A percentile compares a stretch with the other conserved stretches of the same genome.
Evolutionary conservation across 23 red algal species (phyloP).

Genomic region (Gracilaria domingensis): DNA sequence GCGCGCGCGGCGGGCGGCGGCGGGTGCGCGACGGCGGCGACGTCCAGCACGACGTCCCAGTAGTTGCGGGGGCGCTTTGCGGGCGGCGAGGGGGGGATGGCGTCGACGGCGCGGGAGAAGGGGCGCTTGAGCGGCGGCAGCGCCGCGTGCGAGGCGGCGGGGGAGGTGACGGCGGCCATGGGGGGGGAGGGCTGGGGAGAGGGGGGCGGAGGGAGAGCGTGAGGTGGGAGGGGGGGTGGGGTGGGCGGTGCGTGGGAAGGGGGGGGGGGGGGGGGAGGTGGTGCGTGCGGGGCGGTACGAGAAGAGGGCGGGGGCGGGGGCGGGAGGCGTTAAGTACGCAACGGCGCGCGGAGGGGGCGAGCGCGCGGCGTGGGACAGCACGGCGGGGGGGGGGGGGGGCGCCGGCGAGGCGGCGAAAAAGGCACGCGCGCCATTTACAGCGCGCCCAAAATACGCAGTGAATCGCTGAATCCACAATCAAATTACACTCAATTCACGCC

Average conservation of each 20-base stretch:
- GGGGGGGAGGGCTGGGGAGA: neutral
- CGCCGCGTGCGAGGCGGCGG: neutral
- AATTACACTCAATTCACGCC: constrained; percentile 13
- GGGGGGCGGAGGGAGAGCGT: neutral
- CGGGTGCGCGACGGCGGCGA: neutral
- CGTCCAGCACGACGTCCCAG: constrained; percentile 60
- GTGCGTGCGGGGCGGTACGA: neutral
- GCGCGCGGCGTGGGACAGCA: neutral
- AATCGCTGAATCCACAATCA: constrained; percentile 26
- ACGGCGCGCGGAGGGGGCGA: too few species aligned
- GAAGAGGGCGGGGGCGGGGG: neutral
- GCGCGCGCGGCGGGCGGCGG: neutral
- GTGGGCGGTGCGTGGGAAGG: neutral
- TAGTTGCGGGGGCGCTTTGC: constrained; percentile 54
- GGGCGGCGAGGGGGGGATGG: neutral
- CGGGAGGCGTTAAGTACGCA: neutral
- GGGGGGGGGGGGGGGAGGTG: neutral
- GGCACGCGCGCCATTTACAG: constrained; percentile 1
- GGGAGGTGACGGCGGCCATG: constrained; percentile 5
- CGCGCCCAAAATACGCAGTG: neutral
- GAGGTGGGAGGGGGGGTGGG: neutral
- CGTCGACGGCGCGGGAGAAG: neutral
- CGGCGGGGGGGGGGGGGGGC: neutral
- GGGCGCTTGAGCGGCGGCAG: constrained; percentile 30
- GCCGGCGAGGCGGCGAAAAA: neutral